Evolutionary conservation across 2,329 filamentous ascomycete species (phyloP), one percentile per base, ranked within the genome.

Genomic region (Paecilomyces formosus): DNA sequence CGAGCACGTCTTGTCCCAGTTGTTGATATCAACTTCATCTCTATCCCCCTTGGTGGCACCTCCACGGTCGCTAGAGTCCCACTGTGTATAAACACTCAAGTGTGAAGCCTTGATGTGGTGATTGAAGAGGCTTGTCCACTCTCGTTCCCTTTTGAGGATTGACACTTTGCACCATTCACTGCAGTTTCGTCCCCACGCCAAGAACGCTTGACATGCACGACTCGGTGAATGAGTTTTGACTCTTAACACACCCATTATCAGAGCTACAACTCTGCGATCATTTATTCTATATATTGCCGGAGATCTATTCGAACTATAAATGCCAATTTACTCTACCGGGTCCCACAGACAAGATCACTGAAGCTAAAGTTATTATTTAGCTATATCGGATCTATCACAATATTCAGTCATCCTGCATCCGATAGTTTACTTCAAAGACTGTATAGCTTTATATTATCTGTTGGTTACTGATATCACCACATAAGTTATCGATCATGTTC

Each of bases 401-500:
- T 45, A 45, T 18, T n/a, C 39, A 8, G 13, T 9, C 18, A 45
- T 45, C 39, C n/a, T 45, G 6, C 1, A 6, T 18, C n/a, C 6
- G n/a, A 45, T 45, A 18, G n/a, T 18, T 45, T 21, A 18, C 39
- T 6, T 39, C 2, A 18, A 18, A 18, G 15, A 45, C 15, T 45
- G 39, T 18, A 45, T 6, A n/a, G 3, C 39, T 9, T 18, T 18
- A 45, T 21, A n/a, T 9, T 45, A 45, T 45, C 9, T n/a, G 15
- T 45, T n/a, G 15, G 8, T 8, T 2, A 45, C 39, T 9, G 7
- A 45, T 6, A 9, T n/a, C 18, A 6, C 6, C 50, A 45, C 3
- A 12, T 13, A 13, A 55, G 35, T 28, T 31, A 33, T 51, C 55
- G 65, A 66, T 45, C 56, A 75, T 75, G 73, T 75, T 75, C 58